Evolutionary conservation across 1,139 yeast species (phyloP), one percentile per base, ranked within the genome.

Genomic region (Scheffersomyces parashehatae): DNA sequence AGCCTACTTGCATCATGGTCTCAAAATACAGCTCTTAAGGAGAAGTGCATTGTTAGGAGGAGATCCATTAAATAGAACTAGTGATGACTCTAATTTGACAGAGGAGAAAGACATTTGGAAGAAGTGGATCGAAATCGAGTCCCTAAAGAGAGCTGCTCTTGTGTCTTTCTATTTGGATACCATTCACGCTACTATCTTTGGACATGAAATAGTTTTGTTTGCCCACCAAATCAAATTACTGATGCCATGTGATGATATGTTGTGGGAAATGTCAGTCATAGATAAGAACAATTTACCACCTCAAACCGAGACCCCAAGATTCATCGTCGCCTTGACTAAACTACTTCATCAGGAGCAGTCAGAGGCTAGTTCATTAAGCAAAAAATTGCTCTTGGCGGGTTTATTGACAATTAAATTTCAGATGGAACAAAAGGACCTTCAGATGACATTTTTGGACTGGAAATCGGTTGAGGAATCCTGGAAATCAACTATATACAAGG

Each of bases 391-490:
- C 30, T 64, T 86, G 28, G 82, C 88, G 3, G 95, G 95, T 0
- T 61, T 86, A 37, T 64, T 83, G 41, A 81, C 90, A 1, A 70
- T 85, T 15, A 72, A 83, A 74, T 73, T 77, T 53, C 87, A 85
- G 64, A 79, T 85, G 78, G 89, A 85, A 58, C 90, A 85, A 58
- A 68, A 79, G 14, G 90, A 82, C 54, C 55, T 77, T 37, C 88
- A 80, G 60, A 73, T 70, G 16, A 64, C 55, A 49, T 64, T 52
- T 54, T 59, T 59, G 59, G 67, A 63, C 28, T 60, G 63, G 63
- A 43, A 56, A 33, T 52, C 53, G 11, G 55, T 62, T 33, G 61
- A 59, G 38, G 77, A 70, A 47, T 63, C 78, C 16, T 85, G 89
- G 91, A 76, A 83, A 54, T 83, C 82, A 38, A 68, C 81, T 15